Base-by-base conservation (phyloP, 257 asterid genomes). In the Parsonsia alboflavescens region DNA sequence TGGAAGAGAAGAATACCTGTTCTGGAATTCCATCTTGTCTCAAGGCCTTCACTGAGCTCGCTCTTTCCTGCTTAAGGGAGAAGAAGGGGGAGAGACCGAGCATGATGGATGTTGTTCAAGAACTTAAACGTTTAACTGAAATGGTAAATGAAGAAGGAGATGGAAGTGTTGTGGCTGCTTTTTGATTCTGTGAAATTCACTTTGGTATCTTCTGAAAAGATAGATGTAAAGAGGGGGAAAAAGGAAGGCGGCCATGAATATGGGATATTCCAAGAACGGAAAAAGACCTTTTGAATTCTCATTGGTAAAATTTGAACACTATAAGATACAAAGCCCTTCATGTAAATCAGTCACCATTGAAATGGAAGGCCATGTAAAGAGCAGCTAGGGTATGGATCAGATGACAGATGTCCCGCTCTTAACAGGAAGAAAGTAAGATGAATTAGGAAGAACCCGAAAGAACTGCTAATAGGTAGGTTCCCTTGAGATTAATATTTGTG, bases 41-140 rank as follows among this genome's bases (percentile, higher is more conserved):
- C 50, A 68, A 72, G 71, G 41, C 10, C 42, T 81, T 84, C 49
- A 44, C 73, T 21, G 85, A 75, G 41, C 82, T 81, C 39, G 85
- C 84, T 46, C 79, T 84, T 24, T 72, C 80, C 11, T 84, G 85
- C 75, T 77, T 82, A 52, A 79, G 75, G 75, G 88, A 84, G 78
- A 79, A 66, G 77, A 81, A 74, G 71, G 77, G 68, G n/a, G 84
- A 84, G 64, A 84, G 88, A 48, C 88, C 88, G 11, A 76, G 82
- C 82, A 84, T 81, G 88, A 77, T 79, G 24, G 85, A 76, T 21
- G 75, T 84, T 24, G 84, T 82, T 71, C 82, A 77, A 61, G 44
- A 84, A 76, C 85, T 84, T 64, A 78, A 79, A 67, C 33, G 67
- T 72, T 54, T 79, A 61, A 77, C 65, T 48, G 68, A 76, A 50